Conservation (phyloP, 345 rosid genomes). For the Leavenworthia alabamica region DNA sequence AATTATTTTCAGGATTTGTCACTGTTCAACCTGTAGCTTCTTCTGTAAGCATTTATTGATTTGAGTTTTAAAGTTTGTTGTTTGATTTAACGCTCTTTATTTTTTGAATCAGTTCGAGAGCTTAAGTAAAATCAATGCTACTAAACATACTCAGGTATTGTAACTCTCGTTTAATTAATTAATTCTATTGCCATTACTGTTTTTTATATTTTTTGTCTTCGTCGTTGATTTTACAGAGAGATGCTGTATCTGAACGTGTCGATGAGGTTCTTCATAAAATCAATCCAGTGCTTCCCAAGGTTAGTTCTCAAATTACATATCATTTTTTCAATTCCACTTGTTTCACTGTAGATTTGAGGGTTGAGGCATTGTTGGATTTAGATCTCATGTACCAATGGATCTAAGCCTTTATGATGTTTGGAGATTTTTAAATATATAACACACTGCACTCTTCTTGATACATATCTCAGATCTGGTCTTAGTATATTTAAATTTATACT, state of each 20-base stretch:
- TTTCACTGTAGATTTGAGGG: background rate
- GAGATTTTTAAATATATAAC: no score
- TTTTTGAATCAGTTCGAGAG: slow-evolving; percentile 36
- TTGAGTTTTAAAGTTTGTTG: background rate
- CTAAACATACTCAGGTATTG: slow-evolving; percentile 23
- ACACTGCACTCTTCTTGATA: no score
- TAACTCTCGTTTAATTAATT: background rate
- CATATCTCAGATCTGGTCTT: slow-evolving; percentile 17
- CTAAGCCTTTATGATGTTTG: no score
- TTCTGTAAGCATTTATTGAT: slow-evolving; percentile 41
- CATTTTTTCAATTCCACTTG: slow-evolving; percentile 12
- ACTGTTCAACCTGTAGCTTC: slow-evolving; percentile 43
- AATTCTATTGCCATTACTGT: slow-evolving; percentile 1
- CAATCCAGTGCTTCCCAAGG: slow-evolving; percentile 54
- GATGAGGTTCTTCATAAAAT: slow-evolving; percentile 40
- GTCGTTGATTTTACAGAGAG: slow-evolving; percentile 39
- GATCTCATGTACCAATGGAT: no score
- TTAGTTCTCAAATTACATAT: slow-evolving; percentile 27
- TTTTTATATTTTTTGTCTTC: background rate
- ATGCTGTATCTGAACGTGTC: slow-evolving; percentile 38
- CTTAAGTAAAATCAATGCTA: slow-evolving; percentile 29
- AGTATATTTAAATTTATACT: background rate
- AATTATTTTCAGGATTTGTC: slow-evolving; percentile 42
- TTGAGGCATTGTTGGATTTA: background rate
- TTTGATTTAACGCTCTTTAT: background rate